Evolutionary conservation across 768 basidiomycete genomes (phyloP).

Genomic region (Termitomyces titanicus): DNA sequence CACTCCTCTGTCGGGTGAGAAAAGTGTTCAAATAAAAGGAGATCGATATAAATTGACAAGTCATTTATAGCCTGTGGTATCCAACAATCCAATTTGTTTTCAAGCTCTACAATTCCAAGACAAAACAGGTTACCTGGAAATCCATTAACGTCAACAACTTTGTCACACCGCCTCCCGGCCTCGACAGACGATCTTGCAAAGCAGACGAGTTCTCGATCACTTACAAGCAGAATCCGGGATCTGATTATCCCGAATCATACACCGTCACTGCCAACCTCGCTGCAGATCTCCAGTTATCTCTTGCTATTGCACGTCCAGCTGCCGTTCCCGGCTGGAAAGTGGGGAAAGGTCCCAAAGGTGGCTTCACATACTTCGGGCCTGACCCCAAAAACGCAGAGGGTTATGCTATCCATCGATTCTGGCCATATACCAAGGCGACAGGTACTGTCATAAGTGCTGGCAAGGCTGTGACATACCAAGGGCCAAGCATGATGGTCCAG

Average conservation of each 20-base stretch:
- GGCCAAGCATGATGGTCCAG: constrained; percentile 85
- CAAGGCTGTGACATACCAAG: constrained; percentile 50
- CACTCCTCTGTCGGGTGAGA: constrained; percentile 22
- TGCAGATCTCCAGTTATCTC: constrained; percentile 73
- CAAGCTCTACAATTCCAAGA: constrained; percentile 81
- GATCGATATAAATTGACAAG: constrained; percentile 11
- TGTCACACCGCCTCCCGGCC: constrained; percentile 64
- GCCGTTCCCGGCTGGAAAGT: constrained; percentile 86
- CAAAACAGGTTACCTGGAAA: constrained; percentile 76
- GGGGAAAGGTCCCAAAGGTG: constrained; percentile 84
- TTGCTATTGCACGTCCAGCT: constrained; percentile 68
- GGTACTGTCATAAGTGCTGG: constrained; percentile 72
- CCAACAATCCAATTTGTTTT: constrained; percentile 93
- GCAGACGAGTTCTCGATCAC: constrained; percentile 82
- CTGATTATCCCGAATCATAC: constrained; percentile 74
- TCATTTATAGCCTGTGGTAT: constrained; percentile 71
- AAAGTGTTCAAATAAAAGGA: constrained; percentile 5
- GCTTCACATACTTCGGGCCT: constrained; percentile 62
- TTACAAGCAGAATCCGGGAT: constrained; percentile 49
- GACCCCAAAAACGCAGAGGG: constrained; percentile 4
- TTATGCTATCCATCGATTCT: constrained; percentile 10
- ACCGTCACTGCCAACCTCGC: constrained; percentile 75
- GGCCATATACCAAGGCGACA: constrained; percentile 18
- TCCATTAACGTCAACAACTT: constrained; percentile 85
- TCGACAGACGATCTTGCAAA: constrained; percentile 85